Base-by-base conservation (phyloP, 2,329 filamentous ascomycete species). In the Xylariaceae sp. region DNA sequence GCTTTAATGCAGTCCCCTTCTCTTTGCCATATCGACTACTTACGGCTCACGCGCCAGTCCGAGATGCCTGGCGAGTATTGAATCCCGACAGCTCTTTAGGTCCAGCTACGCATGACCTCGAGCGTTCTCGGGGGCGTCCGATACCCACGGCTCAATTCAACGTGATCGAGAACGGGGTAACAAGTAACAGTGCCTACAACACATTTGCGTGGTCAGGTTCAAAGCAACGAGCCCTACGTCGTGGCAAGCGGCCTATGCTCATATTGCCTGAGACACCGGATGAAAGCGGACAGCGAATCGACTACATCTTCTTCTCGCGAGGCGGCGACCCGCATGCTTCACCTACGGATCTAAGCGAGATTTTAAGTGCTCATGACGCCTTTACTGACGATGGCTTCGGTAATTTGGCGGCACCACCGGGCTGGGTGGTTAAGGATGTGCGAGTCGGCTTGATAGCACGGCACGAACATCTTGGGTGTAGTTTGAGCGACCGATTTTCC, bases 1-100 rank as follows among this genome's bases (percentile, higher is more conserved):
- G 97, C 72, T 96, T 97, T 74, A 97, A 97, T 71, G 95, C 96
- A 87, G 75, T 90, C n/a, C 94, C 94, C 1, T 71, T 86, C 38
- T 95, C 89, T 22, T 81, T 96, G 54, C 86, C 88, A 31, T 89
- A 97, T 71, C 81, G 84, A 47, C 77, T 97, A 56, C 85, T 99
- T 58, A 88, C 86, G 49, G 82, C 84, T 3, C 85, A 90, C 63
- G 83, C 86, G 10, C 85, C 86, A 12, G 85, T 95, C 27, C 80
- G 79, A 40, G 94, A 99, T 66, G 83, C 84, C 18, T 99, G 94
- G 94, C 82, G 87, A 47, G 78, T 88, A 30, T 69, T 95, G 17
- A 87, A 95, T 66, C 92, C 94, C 0, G 80, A 91, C 52, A 92
- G 87, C 42, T 90, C 90, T 2, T 68, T 96, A 31, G 91, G 90